Conservation (phyloP, 352 stramenopile genomes). For the Globisporangium heterothallicum region DNA sequence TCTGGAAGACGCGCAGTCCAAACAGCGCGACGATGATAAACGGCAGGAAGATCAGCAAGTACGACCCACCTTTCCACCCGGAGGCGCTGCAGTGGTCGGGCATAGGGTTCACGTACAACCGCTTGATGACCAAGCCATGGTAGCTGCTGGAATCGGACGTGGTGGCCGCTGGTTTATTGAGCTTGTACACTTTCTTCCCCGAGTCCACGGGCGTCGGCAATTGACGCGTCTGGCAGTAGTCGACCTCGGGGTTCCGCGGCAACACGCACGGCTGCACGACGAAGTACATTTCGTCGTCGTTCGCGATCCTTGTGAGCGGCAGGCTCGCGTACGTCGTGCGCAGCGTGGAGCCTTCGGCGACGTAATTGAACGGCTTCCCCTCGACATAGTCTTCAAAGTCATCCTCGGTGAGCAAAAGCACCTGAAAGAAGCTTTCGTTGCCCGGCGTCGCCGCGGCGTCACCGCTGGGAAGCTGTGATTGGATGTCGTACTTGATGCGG, state of each 20-base stretch:
- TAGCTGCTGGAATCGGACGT: not conserved
- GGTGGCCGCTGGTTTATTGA: slow-evolving; percentile 15
- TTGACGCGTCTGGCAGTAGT: slow-evolving; percentile 31
- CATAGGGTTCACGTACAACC: slow-evolving; percentile 59
- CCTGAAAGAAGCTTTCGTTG: slow-evolving; percentile 39
- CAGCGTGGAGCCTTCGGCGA: slow-evolving; percentile 26
- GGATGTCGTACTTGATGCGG: slow-evolving; percentile 47
- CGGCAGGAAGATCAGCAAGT: slow-evolving; percentile 53
- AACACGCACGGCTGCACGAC: slow-evolving; percentile 51
- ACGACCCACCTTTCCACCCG: slow-evolving; percentile 36
- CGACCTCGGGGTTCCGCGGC: slow-evolving; percentile 19
- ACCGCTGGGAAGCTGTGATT: slow-evolving; percentile 12
- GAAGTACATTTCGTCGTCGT: slow-evolving; percentile 53
- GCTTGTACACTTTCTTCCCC: slow-evolving; percentile 39
- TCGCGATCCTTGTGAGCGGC: slow-evolving; percentile 39
- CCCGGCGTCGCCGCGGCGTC: slow-evolving; percentile 6
- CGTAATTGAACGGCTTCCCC: slow-evolving; percentile 38
- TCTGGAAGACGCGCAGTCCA: slow-evolving; percentile 56
- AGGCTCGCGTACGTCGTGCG: slow-evolving; percentile 48
- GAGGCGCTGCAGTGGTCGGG: slow-evolving; percentile 44
- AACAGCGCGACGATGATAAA: slow-evolving; percentile 50
- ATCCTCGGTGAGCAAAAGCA: slow-evolving; percentile 46
- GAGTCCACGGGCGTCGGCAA: slow-evolving; percentile 37
- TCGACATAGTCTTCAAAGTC: slow-evolving; percentile 45
- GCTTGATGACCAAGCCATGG: slow-evolving; percentile 19